Evolutionary conservation across 768 basidiomycete species (phyloP), one percentile per base, ranked within the genome.

Genomic region (Podaxis sp.): DNA sequence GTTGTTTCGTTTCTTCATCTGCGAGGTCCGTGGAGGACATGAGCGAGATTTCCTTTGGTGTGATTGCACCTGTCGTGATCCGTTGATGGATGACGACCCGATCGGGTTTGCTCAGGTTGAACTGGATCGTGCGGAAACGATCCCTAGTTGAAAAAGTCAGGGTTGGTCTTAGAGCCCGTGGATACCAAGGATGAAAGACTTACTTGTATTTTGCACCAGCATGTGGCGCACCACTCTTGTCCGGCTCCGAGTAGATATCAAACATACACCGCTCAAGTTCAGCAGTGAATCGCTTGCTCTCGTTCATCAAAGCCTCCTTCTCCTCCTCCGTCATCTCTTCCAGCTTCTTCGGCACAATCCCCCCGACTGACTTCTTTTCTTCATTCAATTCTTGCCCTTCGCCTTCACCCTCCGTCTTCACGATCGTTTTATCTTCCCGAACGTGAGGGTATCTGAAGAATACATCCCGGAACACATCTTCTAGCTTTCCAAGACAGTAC

Each of bases 21-120:
- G 94, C 92, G 55, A 96, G 76, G 69, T 96, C 94, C 65, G 91
- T 93, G 25, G 91, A 91, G 19, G 91, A 89, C 90, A 96, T 93
- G 59, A 85, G 78, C 47, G 91, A 87, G 57, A 96, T 85, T 65
- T 88, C 88, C 70, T 82, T 82, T 6, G 93, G 84, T 54, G 86
- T 76, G 49, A 96, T 85, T 61, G 79, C 79, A 37, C 80, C 81
- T 22, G 82, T 84, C 37, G 86, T 86, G 70, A 96, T 92, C 66
- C 90, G 86, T 69, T 82, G 85, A 73, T 94, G 92, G 66, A 96
- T 84, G 64, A 81, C 79, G 61, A 87, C 83, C 69, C 93, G 90
- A 69, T 95, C 93, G 69, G 79, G 76, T 76, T 94, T 87, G 78
- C 82, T 90, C 70, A 96, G 76, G 76, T 96, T 96, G 77, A 93